Evolutionary conservation across 257 asterid genomes (phyloP).

Genomic region (Coffea eugenioides): DNA sequence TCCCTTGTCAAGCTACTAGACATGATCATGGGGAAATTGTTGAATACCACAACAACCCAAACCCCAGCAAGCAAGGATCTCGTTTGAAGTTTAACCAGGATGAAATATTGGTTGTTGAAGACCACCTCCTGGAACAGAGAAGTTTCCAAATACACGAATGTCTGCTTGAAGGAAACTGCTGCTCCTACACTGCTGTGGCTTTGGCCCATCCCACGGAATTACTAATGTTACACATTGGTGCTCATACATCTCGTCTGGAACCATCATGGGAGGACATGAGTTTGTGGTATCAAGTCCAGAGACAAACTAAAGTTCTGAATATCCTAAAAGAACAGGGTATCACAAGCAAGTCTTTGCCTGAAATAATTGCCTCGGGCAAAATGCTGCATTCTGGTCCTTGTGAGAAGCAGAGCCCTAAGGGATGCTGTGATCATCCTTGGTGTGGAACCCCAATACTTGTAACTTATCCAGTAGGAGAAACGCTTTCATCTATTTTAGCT

Average conservation of each 20-base stretch:
- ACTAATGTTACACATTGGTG: conserved; percentile 56
- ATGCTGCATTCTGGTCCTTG: conserved; percentile 65
- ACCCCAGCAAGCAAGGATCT: conserved; percentile 33
- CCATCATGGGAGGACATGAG: conserved; percentile 94
- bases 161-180: conserved; percentile 41
- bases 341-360: conserved; percentile 59
- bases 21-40: conserved; percentile 45
- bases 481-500: conserved; percentile 42
- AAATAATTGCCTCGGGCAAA: conserved; percentile 60
- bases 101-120: conserved; percentile 62
- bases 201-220: conserved; percentile 31
- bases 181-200: conserved; percentile 52
- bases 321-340: conserved; percentile 54
- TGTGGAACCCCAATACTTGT: conserved; percentile 82
- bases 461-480: conserved; percentile 62
- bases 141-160: conserved; percentile 52
- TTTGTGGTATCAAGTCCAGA: conserved; percentile 82
- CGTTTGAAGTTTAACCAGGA: conserved; percentile 50
- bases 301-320: conserved; percentile 76
- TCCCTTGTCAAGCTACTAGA: conserved; percentile 32
- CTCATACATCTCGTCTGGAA: conserved; percentile 76
- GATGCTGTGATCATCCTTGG: conserved; percentile 69
- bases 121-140: conserved; percentile 48
- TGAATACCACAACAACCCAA: conserved; percentile 29
- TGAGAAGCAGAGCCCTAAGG: conserved; percentile 60